These are phyloP conservation scores for Logfia minima DNA, from an alignment of 129 eudicot genomes.

Conservation along the genomic window DNA sequence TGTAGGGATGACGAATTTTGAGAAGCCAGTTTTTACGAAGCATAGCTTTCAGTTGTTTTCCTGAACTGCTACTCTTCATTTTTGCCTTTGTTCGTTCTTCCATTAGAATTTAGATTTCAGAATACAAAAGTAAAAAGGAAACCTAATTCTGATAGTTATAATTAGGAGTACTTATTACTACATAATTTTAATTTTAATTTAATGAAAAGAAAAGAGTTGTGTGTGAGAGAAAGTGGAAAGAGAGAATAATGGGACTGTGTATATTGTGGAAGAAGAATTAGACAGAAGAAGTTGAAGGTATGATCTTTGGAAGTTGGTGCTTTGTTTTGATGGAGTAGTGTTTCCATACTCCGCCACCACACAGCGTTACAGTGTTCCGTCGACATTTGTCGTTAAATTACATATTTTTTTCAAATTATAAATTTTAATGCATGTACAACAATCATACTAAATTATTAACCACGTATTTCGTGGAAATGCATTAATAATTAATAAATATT, in stretches of 20 bases:
- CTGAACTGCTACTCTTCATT: conserved; percentile 45
- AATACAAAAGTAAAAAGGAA: no score
- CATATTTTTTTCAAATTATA: no score
- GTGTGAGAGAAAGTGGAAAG: conserved; percentile 25
- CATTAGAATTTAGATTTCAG: neutral
- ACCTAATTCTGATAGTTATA: neutral
- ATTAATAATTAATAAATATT: no score
- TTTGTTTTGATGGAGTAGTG: conserved; percentile 8
- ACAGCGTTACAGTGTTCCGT: conserved; percentile 12
- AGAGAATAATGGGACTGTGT: conserved; percentile 13
- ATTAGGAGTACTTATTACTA: neutral
- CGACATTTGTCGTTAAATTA: neutral
- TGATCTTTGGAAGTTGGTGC: conserved; percentile 30
- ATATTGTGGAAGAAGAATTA: conserved; percentile 12
- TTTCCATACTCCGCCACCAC: neutral
- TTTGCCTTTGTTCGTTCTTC: conserved; percentile 31
- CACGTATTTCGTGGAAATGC: no score
- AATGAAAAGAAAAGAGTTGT: neutral
- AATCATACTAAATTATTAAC: no score
- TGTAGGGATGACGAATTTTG: conserved; percentile 87
- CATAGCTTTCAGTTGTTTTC: conserved; percentile 86
- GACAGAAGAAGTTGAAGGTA: neutral
- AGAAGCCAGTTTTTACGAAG: conserved; percentile 95
- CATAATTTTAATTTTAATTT: no score
- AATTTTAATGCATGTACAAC: no score